phyloP scores from a whole-genome alignment of 768 basidiomycete species.

The Hericium alpestre region DNA sequence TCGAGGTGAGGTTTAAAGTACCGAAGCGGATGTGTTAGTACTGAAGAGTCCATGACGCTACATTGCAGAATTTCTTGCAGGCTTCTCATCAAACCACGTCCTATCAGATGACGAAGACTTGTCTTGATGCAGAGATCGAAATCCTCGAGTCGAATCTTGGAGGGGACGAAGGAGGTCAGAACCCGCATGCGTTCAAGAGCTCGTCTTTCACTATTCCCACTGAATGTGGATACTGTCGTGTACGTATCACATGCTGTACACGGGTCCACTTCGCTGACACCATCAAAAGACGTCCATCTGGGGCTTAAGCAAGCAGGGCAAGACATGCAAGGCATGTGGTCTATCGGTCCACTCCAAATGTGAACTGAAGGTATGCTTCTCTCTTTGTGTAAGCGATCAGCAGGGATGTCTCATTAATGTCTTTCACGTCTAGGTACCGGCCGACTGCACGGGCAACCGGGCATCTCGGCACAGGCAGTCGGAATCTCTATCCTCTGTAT shows the following conservation, averaged over 20 bases:
- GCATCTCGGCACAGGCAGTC: slow-evolving; percentile 16
- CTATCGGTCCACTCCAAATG: slow-evolving; percentile 78
- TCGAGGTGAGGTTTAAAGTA: slow-evolving; percentile 32
- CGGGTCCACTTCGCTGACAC: neutral
- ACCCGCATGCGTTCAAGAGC: slow-evolving; percentile 73
- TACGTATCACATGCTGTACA: slow-evolving; percentile 18
- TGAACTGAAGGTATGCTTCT: slow-evolving; percentile 61
- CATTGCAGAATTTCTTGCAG: slow-evolving; percentile 49
- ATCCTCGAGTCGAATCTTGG: slow-evolving; percentile 50
- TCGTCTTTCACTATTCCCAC: slow-evolving; percentile 82
- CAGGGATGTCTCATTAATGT: neutral
- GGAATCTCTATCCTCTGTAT: slow-evolving; percentile 13
- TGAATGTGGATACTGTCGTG: slow-evolving; percentile 74
- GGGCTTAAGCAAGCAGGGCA: slow-evolving; percentile 81
- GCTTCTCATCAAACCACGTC: slow-evolving; percentile 47
- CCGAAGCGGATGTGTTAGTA: too few species aligned
- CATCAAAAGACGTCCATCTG: slow-evolving; percentile 61
- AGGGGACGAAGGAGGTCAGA: slow-evolving; percentile 62
- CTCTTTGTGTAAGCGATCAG: neutral
- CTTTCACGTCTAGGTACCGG: slow-evolving; percentile 45
- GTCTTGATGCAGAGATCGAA: slow-evolving; percentile 56
- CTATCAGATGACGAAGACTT: slow-evolving; percentile 43
- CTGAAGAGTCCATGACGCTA: neutral
- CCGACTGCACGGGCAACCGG: slow-evolving; percentile 42
- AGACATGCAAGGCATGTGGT: slow-evolving; percentile 70